Conservation (phyloP, 805 yeast species). For the Scheffersomyces amazonensis region DNA sequence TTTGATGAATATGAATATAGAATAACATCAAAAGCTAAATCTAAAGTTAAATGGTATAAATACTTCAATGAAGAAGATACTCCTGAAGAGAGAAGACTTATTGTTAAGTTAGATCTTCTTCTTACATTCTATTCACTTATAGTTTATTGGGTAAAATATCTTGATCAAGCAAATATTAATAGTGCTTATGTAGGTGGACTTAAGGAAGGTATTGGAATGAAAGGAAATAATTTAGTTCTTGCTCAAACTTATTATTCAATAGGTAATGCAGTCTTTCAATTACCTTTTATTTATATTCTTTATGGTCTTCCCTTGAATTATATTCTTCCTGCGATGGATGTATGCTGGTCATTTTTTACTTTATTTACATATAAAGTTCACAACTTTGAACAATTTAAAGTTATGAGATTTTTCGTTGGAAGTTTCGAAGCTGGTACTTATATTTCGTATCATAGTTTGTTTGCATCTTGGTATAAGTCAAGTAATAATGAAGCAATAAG, state of each 20-base stretch:
- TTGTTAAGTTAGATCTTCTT: constrained; percentile 29
- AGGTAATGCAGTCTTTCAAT: constrained; percentile 58
- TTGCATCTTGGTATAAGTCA: constrained; percentile 41
- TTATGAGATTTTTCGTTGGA: constrained; percentile 63
- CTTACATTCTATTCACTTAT: constrained; percentile 31
- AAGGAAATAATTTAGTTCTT: constrained; percentile 60
- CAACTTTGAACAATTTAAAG: constrained; percentile 52
- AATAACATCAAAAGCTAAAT: constrained; percentile 24
- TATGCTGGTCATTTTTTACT: constrained; percentile 68
- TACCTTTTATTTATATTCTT: constrained; percentile 59
- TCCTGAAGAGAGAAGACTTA: constrained; percentile 28
- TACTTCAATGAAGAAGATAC: constrained; percentile 52
- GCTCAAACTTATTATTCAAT: constrained; percentile 57
- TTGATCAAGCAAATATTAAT: constrained; percentile 58
- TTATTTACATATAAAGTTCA: constrained; percentile 51
- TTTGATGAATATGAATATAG: constrained; percentile 63
- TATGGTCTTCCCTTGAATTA: constrained; percentile 55
- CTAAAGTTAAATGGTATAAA: constrained; percentile 28
- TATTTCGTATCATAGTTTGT: constrained; percentile 37
- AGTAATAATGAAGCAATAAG: constrained; percentile 51
- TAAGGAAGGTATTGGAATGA: constrained; percentile 52
- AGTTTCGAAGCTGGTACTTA: constrained; percentile 64
- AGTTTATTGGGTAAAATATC: constrained; percentile 61
- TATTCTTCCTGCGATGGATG: constrained; percentile 53
- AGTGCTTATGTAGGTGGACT: constrained; percentile 69